Base-by-base conservation (phyloP, 805 yeast species). In the Saccharomyces jurei region DNA sequence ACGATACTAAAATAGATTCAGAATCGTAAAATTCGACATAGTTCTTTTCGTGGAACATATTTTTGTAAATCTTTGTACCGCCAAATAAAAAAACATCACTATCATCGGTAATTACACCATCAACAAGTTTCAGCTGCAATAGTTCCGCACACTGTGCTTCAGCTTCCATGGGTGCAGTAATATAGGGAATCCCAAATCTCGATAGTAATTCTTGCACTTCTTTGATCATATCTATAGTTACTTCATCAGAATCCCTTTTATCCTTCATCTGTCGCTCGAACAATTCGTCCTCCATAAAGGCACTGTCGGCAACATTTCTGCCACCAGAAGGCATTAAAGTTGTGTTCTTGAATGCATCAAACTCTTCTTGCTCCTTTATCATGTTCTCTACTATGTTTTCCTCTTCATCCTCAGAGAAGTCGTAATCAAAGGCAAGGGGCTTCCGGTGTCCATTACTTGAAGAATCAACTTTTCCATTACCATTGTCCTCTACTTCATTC, bases 91-190 rank as follows among this genome's bases (percentile, higher is more conserved):
- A 94, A 50, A 96, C 90, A 78, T 94, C 99, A 60, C 96, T 89
- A 74, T 94, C 99, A 71, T 94, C 99, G 0, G 99, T 94, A 26
- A 94, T 84, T 5, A 94, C 86, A 0, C 99, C 99, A 69, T 94
- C 98, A 3, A 92, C 97, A 21, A 94, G 73, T 0, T 79, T 81
- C 25, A 90, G 68, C n/a, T 70, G 65, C 44, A 82, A 69, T 6
- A 94, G 71, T 59, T 86, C 88, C 0, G 96, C 97, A 72, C 99
- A 94, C 65, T 94, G 99, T 0, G 99, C 98, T 72, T 94, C 99
- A 1, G 99, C 99, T 71, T 94, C 99, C 91, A 89, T 89, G 0
- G 99, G 99, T 0, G 99, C 97, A 0, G 96, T 88, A 9, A 94
- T 79, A 60, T 82, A 94, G 0, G 99, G 99, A 4, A 94, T 87